Evolutionary conservation across 352 stramenopile species (phyloP).

Genomic region (Phytophthora palmivora): DNA sequence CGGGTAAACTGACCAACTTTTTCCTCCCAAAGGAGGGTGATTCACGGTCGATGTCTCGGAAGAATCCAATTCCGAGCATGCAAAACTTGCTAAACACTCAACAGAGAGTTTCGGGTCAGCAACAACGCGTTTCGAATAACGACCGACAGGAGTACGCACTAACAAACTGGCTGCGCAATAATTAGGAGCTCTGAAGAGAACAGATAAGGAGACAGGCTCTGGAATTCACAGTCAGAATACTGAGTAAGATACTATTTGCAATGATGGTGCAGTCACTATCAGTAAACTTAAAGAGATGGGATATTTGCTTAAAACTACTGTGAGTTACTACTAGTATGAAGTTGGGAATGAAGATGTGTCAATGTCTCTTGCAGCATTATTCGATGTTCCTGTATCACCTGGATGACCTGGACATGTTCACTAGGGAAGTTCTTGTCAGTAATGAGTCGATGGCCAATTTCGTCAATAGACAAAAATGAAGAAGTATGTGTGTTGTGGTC

Average conservation of each 20-base stretch:
- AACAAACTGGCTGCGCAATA: conserved; percentile 74
- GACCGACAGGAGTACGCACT: conserved; percentile 67
- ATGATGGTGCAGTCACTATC: conserved; percentile 16
- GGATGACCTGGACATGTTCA: conserved; percentile 28
- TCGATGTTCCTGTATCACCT: conserved; percentile 42
- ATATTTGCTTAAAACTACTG: conserved; percentile 9
- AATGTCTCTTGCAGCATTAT: conserved; percentile 16
- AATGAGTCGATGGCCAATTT: conserved; percentile 38
- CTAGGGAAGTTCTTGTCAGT: conserved; percentile 39
- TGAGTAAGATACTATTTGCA: conserved; percentile 46
- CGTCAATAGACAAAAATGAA: conserved; percentile 39
- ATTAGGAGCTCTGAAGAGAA: conserved; percentile 11
- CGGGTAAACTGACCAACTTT: conserved; percentile 80
- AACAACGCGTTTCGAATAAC: conserved; percentile 30
- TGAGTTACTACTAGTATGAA: conserved; percentile 14
- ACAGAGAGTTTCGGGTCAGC: conserved; percentile 34
- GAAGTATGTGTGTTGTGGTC: neutral
- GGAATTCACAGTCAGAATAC: conserved; percentile 15
- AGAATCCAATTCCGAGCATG: conserved; percentile 62
- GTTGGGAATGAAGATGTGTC: conserved; percentile 14
- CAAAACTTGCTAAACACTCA: conserved; percentile 54
- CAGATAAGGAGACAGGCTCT: conserved; percentile 1
- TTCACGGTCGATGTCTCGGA: conserved; percentile 24
- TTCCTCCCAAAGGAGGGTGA: conserved; percentile 65
- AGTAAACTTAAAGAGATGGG: conserved; percentile 16